Conservation (phyloP, 148 eudicot species). For the Bassia scoparia region DNA sequence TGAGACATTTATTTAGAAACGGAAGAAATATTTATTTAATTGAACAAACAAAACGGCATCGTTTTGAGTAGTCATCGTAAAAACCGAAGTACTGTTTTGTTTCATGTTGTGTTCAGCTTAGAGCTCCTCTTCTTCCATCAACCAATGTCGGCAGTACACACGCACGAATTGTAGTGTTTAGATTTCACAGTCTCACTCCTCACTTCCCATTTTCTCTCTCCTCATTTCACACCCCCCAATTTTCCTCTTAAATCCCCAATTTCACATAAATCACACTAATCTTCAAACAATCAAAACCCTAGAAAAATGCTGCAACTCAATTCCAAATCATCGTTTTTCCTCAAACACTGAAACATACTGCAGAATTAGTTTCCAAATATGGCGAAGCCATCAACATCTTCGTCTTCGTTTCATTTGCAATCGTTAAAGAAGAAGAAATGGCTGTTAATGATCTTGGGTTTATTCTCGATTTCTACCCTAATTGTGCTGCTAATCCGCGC, state of each 20-base stretch:
- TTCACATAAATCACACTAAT: not conserved
- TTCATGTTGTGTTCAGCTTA: too few species aligned
- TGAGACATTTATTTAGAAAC: too few species aligned
- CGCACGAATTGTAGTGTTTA: too few species aligned
- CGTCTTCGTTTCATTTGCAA: constrained; percentile 19
- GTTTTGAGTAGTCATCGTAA: too few species aligned
- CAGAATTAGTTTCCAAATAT: constrained; percentile 18
- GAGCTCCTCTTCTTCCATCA: too few species aligned
- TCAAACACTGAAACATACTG: not conserved
- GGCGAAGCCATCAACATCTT: constrained; percentile 44
- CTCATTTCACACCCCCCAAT: not conserved
- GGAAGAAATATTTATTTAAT: too few species aligned
- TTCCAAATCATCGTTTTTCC: constrained; percentile 23
- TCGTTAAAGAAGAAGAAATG: constrained; percentile 42
- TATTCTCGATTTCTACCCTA: constrained; percentile 56
- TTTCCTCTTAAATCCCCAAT: not conserved
- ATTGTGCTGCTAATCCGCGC: constrained; percentile 56
- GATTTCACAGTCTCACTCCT: too few species aligned
- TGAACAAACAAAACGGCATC: too few species aligned
- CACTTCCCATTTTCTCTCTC: too few species aligned
- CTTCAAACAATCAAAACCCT: constrained; percentile 12
- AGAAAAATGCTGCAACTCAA: constrained; percentile 13
- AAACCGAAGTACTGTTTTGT: too few species aligned
- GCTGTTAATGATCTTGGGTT: constrained; percentile 43
- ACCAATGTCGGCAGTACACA: too few species aligned